Conservation (phyloP, 1,284 basidiomycete species). For the Anthracocystis walkeri region DNA sequence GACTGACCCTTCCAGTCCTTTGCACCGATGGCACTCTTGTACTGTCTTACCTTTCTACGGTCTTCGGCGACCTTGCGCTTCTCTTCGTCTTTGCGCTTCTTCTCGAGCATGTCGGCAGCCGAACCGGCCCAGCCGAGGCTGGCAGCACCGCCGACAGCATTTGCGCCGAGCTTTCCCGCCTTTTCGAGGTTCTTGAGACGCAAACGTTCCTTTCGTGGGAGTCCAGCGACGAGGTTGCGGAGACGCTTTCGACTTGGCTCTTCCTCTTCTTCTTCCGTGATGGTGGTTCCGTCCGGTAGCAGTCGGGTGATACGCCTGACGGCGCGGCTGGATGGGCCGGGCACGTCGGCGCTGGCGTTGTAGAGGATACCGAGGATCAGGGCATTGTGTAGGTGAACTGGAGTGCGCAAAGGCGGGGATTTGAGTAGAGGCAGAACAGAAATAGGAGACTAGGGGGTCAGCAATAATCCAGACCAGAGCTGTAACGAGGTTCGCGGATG, state of each 20-base stretch:
- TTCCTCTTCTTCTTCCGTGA: conserved; percentile 55
- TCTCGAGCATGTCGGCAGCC: conserved; percentile 67
- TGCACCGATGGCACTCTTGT: conserved; percentile 63
- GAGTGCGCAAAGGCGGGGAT: not conserved
- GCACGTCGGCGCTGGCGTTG: conserved; percentile 67
- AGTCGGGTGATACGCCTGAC: conserved; percentile 45
- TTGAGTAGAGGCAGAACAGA: not conserved
- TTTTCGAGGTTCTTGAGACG: conserved; percentile 63
- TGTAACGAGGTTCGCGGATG: not conserved
- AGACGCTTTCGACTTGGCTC: conserved; percentile 65
- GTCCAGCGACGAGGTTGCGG: conserved; percentile 59
- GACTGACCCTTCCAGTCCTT: conserved; percentile 61
- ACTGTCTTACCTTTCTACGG: conserved; percentile 61
- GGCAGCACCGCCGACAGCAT: conserved; percentile 34
- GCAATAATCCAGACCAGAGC: not conserved
- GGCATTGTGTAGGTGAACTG: conserved; percentile 71
- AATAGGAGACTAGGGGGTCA: not conserved
- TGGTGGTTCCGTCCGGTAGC: conserved; percentile 40
- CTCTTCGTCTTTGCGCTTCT: conserved; percentile 69
- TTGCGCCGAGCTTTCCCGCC: conserved; percentile 44
- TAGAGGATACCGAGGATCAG: conserved; percentile 71
- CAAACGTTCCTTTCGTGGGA: conserved; percentile 60
- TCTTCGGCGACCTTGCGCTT: conserved; percentile 64
- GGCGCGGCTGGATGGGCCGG: conserved; percentile 54
- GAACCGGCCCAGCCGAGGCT: conserved; percentile 66